These are phyloP conservation scores for Nasturtium officinale DNA, from an alignment of 345 rosid genomes.

Conservation along the genomic window DNA sequence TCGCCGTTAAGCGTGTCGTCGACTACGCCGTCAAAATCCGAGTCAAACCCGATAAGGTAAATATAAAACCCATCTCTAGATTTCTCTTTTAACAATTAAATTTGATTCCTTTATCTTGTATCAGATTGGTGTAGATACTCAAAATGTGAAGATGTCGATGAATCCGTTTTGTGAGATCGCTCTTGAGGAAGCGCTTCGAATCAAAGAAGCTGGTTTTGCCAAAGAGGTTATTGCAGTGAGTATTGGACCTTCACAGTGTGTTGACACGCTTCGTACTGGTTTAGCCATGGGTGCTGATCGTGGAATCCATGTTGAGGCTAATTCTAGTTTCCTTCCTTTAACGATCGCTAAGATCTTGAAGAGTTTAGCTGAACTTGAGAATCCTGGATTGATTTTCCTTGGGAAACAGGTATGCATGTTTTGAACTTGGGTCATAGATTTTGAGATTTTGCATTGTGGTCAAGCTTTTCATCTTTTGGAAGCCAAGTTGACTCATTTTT, in stretches of 20 bases:
- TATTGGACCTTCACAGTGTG: constrained; percentile 71
- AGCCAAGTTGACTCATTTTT: not conserved
- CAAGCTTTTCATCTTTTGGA: not conserved
- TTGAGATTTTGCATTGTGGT: not conserved
- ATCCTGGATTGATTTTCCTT: constrained; percentile 73
- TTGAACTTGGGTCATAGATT: not conserved
- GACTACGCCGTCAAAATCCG: constrained; percentile 97
- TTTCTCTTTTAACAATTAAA: not conserved
- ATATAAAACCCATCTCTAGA: not conserved
- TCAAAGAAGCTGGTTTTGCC: constrained; percentile 82
- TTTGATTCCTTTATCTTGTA: not conserved
- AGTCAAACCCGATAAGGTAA: constrained; percentile 89
- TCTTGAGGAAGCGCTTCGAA: constrained; percentile 81
- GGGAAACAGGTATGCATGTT: constrained; percentile 66
- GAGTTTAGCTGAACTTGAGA: constrained; percentile 73
- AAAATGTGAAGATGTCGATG: constrained; percentile 97
- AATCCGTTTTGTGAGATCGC: constrained; percentile 98
- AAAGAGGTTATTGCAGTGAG: constrained; percentile 81
- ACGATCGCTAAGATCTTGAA: constrained; percentile 79
- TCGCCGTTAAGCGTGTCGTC: constrained; percentile 85
- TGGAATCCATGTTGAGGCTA: constrained; percentile 72
- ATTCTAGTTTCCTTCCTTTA: constrained; percentile 56
- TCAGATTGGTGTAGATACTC: constrained; percentile 90
- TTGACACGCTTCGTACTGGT: constrained; percentile 88
- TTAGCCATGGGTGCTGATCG: constrained; percentile 98